Evolutionary conservation across 768 basidiomycete genomes (phyloP).

Genomic region (Mycena olivaceomarginata): DNA sequence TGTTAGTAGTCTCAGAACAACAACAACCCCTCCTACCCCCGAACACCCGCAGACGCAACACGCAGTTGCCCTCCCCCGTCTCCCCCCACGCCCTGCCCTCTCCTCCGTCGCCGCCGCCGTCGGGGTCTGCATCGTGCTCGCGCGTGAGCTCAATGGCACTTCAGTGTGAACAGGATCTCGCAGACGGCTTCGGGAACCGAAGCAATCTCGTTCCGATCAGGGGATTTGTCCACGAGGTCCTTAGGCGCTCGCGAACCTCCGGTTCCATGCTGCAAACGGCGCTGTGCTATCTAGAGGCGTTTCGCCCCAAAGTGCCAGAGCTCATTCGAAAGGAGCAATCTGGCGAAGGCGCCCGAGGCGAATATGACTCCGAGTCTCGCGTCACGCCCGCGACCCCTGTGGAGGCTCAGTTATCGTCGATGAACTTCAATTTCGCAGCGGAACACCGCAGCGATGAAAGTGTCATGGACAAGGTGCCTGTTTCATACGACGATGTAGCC

Average conservation of each 20-base stretch:
- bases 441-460: background rate
- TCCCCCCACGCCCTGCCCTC: too few relatives aligned
- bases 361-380: constrained; percentile 58
- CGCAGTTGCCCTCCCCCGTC: too few relatives aligned
- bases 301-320: constrained; percentile 82
- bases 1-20: too few relatives aligned
- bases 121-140: too few relatives aligned
- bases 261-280: constrained; percentile 91
- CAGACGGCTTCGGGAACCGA: background rate
- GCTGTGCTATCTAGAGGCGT: constrained; percentile 89
- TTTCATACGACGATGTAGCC: too few relatives aligned
- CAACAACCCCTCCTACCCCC: too few relatives aligned
- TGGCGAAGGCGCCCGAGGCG: constrained; percentile 62
- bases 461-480: background rate
- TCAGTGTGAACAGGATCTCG: too few relatives aligned
- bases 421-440: background rate
- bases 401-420: constrained; percentile 56
- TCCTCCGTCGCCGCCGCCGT: too few relatives aligned
- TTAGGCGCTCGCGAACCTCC: constrained; percentile 90
- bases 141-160: too few relatives aligned
- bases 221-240: constrained; percentile 89
- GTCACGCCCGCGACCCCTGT: constrained; percentile 65
- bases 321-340: constrained; percentile 71
- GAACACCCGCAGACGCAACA: too few relatives aligned
- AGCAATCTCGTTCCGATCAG: background rate